Evolutionary conservation across 345 rosid genomes (phyloP), one percentile per base, ranked within the genome.

Genomic region (Arabidopsis arenosa): DNA sequence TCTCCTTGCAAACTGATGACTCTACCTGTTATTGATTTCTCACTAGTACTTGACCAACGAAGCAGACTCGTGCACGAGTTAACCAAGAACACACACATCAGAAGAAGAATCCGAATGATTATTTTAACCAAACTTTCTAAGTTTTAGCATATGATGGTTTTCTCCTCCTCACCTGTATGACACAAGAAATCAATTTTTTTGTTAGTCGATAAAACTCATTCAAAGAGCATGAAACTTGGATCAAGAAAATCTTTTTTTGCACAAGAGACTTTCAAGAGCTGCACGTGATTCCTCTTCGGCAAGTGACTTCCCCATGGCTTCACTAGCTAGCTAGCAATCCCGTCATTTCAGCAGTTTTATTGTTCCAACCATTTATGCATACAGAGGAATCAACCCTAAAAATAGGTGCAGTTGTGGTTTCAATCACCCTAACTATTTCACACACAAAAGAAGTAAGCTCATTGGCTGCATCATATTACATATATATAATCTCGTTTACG

Each of bases 401-500:
- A 15, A 93, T 88, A 10, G 98, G 97, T 6, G 86, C 93, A 15
- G 92, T 85, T 3, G 97, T 96, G 12, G 93, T 89, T 81, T 93
- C 96, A 58, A 91, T 88, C 84, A 91, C 70, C 59, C 96, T 88
- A 67, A 86, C 97, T 93, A 93, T 93, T 81, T 93, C 96, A 76
- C 87, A 86, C 10, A 90, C 91, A 45, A 86, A 87, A 6, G 96
- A 89, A 74, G 83, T 76, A 68, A 93, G 83, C 72, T 91, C 91
- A 68, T 73, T 82, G 41, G 86, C 75, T 23, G 26, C 26, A 23
- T 23, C 26, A 23, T 23, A 23, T 23, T 18, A 18, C 21, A 18
- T 18, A 18, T 18, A 18, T 18, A 18, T 18, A 18, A 18, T 18
- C 21, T 18, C 21, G 21, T 18, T 18, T 18, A 18, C 21, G 21